Base-by-base conservation (phyloP, 257 asterid species). In the Verbena officinalis region DNA sequence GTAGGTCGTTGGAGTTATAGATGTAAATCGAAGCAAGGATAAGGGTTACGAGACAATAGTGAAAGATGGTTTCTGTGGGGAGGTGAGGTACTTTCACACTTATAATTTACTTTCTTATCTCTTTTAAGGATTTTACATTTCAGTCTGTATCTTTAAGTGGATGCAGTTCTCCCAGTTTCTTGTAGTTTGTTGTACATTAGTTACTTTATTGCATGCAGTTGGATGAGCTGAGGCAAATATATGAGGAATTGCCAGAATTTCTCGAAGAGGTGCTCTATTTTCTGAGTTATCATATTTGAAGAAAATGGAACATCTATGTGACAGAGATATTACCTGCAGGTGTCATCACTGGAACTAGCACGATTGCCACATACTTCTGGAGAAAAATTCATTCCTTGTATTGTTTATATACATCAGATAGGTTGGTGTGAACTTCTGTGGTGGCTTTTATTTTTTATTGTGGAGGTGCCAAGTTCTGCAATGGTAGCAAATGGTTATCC, bases 161-260 rank as follows among this genome's bases (percentile, higher is more conserved):
- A 52, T 53, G 55, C 50, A 16, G 24, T 45, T 55, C 49, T 49
- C 38, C 44, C 33, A 40, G 27, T 42, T 44, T 58, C 23, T 60
- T 66, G 63, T 55, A 68, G 55, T 74, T 60, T 73, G 54, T 78
- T 67, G 56, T 23, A 52, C 48, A 40, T 67, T 65, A 63, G 59
- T 65, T 55, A 55, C 34, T 70, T 57, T 62, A 46, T 65, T 72
- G 40, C 50, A 59, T 92, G 83, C 82, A 94, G 99, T 79, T 94
- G 83, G 99, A 94, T 61, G 99, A 94, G 78, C 88, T 94, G 78
- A 88, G 97, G 80, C 97, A 94, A 78, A 88, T 94, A 75, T 94
- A 90, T 4, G 97, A 94, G 80, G 97, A 91, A 75, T 74, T 94
- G 84, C 97, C 99, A 17, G 96, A 83, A 70, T 86, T 94, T 78